These are phyloP conservation scores for Mucor saturninus DNA, from an alignment of 371 early-diverging fungal species.

Conservation along the genomic window DNA sequence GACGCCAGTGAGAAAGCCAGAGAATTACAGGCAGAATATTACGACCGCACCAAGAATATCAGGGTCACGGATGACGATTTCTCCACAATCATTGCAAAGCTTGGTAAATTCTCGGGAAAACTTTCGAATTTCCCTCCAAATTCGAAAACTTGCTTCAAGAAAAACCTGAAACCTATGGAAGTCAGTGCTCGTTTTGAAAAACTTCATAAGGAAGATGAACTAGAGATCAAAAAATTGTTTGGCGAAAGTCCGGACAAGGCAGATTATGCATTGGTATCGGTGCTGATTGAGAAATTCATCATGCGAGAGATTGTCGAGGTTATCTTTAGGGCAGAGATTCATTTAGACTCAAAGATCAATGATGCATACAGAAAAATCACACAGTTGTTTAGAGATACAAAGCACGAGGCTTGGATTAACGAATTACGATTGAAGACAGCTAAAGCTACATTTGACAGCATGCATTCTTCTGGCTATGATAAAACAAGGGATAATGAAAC, in stretches of 20 bases:
- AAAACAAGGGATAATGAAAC: neutral
- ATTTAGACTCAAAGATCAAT: slow-evolving; percentile 15
- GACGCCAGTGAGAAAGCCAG: neutral
- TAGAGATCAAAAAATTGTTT: slow-evolving; percentile 8
- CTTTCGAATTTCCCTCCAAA: slow-evolving; percentile 24
- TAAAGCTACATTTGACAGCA: slow-evolving; percentile 18
- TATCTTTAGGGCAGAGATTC: slow-evolving; percentile 12
- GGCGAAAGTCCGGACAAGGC: neutral
- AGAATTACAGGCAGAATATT: slow-evolving; percentile 18
- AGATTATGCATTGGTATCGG: slow-evolving; percentile 22
- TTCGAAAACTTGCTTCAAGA: slow-evolving; percentile 15
- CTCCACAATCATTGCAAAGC: slow-evolving; percentile 23
- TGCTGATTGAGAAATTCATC: slow-evolving; percentile 21
- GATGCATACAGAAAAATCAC: neutral
- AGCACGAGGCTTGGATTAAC: slow-evolving; percentile 6
- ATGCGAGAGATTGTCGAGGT: slow-evolving; percentile 2
- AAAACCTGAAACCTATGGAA: neutral
- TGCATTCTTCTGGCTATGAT: neutral
- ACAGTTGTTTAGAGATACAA: neutral
- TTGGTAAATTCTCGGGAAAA: slow-evolving; percentile 25
- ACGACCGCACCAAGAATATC: slow-evolving; percentile 17
- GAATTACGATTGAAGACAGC: slow-evolving; percentile 25
- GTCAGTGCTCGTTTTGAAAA: neutral
- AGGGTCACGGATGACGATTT: slow-evolving; percentile 33
- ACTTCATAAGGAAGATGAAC: neutral